Evolutionary conservation across 2,329 filamentous ascomycete genomes (phyloP), one percentile per base, ranked within the genome.

Genomic region (Chaetomiaceae sp.): DNA sequence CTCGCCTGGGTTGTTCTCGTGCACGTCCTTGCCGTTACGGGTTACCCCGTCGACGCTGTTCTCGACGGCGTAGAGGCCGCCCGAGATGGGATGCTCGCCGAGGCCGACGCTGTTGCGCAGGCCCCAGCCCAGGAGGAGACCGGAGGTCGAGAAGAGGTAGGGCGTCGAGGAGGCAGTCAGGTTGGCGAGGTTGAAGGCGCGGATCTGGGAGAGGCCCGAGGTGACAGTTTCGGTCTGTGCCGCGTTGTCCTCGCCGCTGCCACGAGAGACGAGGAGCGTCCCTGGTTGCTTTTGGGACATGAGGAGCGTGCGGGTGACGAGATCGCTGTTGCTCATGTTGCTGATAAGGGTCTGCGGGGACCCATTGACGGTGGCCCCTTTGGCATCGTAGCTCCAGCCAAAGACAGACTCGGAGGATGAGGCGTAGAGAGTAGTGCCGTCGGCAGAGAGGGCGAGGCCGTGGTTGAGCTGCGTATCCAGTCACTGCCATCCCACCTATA

Each of bases 81-180:
- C 78, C 1, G 70, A 70, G 4, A 61, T 51, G 1, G 75, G 76
- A 48, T 87, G 74, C 65, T 86, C 84, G n/a, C 72, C 82, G 4
- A 89, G 68, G 9, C 85, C 86, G 4, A 88, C 85, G 1, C 83
- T 82, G 64, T 89, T 89, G 33, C 85, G 75, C 46, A 90, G 71
- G 10, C 86, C 86, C 85, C 85, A 89, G 14, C 84, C 78, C 2
- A 81, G 66, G 0, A 78, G 59, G 12, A 64, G 57, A 3, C 78
- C 78, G 13, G 79, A 57, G 66, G 68, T 58, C 31, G 75, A 71
- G 41, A 73, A 81, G 53, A 79, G 68, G 59, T 70, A 71, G 0
- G 72, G 58, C 4, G 58, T 49, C 39, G 57, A 51, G 16, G 60
- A 12, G 21, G 58, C 21, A 49, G 58, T 50, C 21, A 72, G 51